Conservation (phyloP, 2,329 filamentous ascomycete genomes). For the Xylaria arbuscula region DNA sequence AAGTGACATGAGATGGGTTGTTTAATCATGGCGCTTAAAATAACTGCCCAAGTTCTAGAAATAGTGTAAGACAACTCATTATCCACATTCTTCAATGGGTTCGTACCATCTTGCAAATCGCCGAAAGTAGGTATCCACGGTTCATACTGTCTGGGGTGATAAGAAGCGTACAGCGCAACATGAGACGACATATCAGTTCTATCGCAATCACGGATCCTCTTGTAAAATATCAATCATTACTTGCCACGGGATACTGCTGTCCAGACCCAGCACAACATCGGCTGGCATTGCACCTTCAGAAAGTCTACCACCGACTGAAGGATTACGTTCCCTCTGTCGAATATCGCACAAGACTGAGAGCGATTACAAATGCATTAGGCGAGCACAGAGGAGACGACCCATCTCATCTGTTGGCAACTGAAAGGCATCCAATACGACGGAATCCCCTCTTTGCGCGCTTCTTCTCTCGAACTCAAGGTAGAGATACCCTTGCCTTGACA, state of each 20-base stretch:
- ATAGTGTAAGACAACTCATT: conserved; percentile 4
- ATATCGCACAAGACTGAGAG: conserved; percentile 73
- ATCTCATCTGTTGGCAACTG: conserved; percentile 59
- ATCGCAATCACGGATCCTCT: conserved; percentile 77
- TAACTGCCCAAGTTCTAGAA: neutral
- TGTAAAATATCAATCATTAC: conserved; percentile 77
- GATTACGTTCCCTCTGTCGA: conserved; percentile 80
- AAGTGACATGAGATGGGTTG: too few species aligned
- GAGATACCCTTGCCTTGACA: conserved; percentile 72
- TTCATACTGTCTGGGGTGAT: neutral
- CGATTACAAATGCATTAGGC: conserved; percentile 64
- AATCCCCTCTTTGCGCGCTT: conserved; percentile 70
- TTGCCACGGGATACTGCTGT: conserved; percentile 73
- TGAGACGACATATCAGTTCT: conserved; percentile 55
- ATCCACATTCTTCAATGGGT: neutral
- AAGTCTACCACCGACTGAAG: conserved; percentile 78
- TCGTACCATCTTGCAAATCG: neutral
- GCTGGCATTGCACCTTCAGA: conserved; percentile 79
- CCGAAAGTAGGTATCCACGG: neutral
- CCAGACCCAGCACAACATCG: conserved; percentile 79
- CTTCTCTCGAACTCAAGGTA: conserved; percentile 66
- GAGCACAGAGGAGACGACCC: conserved; percentile 48
- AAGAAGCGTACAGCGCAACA: conserved; percentile 37
- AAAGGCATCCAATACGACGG: conserved; percentile 66
- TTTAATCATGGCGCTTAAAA: too few species aligned